Evolutionary conservation across 2,329 filamentous ascomycete genomes (phyloP).

Genomic region (Fusarium floridanum): DNA sequence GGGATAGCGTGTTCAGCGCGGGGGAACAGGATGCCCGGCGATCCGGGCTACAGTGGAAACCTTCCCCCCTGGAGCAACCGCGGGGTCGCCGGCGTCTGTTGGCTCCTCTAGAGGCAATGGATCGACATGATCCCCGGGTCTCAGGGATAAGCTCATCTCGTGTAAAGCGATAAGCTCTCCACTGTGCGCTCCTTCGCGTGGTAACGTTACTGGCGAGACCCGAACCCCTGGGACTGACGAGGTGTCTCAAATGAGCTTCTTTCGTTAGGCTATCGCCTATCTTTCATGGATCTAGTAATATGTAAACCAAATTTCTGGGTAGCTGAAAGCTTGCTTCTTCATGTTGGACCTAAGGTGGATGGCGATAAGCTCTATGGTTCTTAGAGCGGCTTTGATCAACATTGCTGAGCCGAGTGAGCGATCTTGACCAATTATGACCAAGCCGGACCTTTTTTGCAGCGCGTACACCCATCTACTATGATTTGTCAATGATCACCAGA

Average conservation of each 20-base stretch:
- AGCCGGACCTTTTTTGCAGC: background rate
- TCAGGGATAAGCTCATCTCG: background rate
- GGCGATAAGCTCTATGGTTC: background rate
- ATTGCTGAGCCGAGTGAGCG: background rate
- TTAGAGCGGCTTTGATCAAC: background rate
- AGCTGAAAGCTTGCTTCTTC: background rate
- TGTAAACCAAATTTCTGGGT: background rate
- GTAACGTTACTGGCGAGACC: background rate
- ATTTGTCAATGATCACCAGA: background rate
- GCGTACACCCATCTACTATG: background rate
- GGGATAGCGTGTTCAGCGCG: conserved; percentile 2
- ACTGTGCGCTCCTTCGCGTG: background rate
- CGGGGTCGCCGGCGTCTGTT: background rate
- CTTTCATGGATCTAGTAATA: background rate
- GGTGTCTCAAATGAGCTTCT: background rate
- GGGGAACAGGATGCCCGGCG: background rate
- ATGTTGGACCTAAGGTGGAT: background rate
- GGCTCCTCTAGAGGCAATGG: background rate
- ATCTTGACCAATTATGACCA: background rate
- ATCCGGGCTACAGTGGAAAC: background rate
- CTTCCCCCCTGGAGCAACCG: background rate
- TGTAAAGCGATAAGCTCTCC: background rate
- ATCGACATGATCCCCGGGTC: background rate
- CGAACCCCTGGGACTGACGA: background rate
- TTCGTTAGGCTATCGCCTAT: background rate